A percentile compares a stretch with the other conserved stretches of the same genome.
phyloP scores from a whole-genome alignment of 2,329 filamentous ascomycete species.

The Pseudogymnoascus sp. region DNA sequence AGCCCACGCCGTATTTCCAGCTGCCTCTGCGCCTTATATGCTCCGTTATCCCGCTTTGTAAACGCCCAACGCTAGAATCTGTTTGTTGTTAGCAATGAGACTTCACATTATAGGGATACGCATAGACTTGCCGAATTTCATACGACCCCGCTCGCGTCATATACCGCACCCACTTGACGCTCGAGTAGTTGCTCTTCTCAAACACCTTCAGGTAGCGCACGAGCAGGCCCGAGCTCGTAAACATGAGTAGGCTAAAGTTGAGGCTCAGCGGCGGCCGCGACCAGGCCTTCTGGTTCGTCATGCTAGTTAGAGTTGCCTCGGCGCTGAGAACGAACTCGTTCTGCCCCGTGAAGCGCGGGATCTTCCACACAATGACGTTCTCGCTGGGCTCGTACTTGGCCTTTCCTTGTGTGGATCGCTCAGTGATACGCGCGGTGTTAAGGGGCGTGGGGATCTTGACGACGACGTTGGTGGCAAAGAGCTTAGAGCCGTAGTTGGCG shows the following conservation, averaged over 20 bases:
- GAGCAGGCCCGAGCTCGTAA: slow-evolving; percentile 85
- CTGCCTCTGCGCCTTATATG: background rate
- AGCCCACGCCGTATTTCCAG: background rate
- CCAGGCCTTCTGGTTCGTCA: slow-evolving; percentile 98
- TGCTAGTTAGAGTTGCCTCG: slow-evolving; percentile 86
- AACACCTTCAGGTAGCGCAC: slow-evolving; percentile 97
- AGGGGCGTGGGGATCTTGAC: slow-evolving; percentile 91
- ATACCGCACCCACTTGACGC: slow-evolving; percentile 98
- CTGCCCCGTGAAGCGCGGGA: slow-evolving; percentile 95
- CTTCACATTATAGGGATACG: background rate
- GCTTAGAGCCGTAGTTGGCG: slow-evolving; percentile 91
- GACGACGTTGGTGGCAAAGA: slow-evolving; percentile 95
- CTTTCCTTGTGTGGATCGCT: slow-evolving; percentile 90
- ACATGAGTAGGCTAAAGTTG: slow-evolving; percentile 94
- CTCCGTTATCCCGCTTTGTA: slow-evolving; percentile 5
- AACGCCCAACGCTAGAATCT: slow-evolving; percentile 4
- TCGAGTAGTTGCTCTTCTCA: slow-evolving; percentile 98
- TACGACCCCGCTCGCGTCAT: slow-evolving; percentile 98
- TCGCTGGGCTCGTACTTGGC: slow-evolving; percentile 98
- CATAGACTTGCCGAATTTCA: slow-evolving; percentile 66
- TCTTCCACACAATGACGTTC: slow-evolving; percentile 99
- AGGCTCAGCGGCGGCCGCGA: slow-evolving; percentile 85
- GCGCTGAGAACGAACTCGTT: slow-evolving; percentile 92
- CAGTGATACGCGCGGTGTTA: slow-evolving; percentile 89
- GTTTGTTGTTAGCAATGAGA: background rate